Conservation (phyloP, 257 asterid genomes). For the Nicotiana obtusifolia region DNA sequence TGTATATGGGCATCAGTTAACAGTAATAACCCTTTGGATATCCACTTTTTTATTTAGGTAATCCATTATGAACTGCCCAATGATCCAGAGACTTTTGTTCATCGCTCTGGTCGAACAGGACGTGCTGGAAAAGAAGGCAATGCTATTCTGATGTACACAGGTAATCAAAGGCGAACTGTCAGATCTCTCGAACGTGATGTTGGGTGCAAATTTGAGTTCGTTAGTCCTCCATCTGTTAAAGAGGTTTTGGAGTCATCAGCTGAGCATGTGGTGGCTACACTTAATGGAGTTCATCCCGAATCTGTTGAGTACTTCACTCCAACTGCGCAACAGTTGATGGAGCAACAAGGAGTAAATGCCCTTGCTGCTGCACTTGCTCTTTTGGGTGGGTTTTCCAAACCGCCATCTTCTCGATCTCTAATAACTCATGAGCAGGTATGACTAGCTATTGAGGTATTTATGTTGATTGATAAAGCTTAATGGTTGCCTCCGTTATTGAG, state of each 20-base stretch:
- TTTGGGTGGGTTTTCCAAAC: conserved; percentile 47
- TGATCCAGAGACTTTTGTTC: conserved; percentile 95
- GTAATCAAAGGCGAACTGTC: conserved; percentile 19
- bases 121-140: conserved; percentile 34
- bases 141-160: conserved; percentile 18
- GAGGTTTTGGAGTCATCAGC: conserved; percentile 19
- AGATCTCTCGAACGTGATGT: conserved; percentile 19
- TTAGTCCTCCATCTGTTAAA: conserved; percentile 18
- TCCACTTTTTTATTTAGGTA: conserved; percentile 35
- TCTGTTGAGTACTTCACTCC: conserved; percentile 38
- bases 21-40: background rate
- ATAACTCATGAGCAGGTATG: conserved; percentile 45
- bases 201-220: conserved; percentile 15
- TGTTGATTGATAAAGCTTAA: background rate
- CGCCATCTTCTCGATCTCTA: conserved; percentile 50
- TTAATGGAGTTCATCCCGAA: conserved; percentile 41
- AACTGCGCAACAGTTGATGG: conserved; percentile 41
- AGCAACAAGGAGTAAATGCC: conserved; percentile 35
- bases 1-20: background rate
- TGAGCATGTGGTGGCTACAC: conserved; percentile 19
- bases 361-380: conserved; percentile 50
- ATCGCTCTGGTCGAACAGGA: conserved; percentile 97
- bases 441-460: background rate
- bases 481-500: conserved; percentile 1
- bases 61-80: conserved; percentile 97